These are phyloP conservation scores for Cryptococcus sp. DNA, from an alignment of 1,284 basidiomycete genomes.

Conservation along the genomic window DNA sequence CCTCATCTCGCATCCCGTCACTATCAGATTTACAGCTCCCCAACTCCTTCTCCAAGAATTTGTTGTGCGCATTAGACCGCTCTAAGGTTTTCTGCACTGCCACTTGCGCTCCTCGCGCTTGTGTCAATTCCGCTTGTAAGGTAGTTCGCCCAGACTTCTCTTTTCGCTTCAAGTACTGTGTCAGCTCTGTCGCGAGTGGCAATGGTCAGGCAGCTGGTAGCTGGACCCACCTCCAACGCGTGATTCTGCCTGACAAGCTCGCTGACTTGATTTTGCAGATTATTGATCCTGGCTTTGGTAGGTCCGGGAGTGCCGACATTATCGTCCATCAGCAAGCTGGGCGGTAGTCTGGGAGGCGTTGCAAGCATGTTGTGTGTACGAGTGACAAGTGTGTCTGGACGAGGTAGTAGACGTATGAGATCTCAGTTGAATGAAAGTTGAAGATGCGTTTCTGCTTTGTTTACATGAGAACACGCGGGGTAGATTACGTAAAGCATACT, in stretches of 20 bases:
- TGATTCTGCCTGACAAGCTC: constrained; percentile 43
- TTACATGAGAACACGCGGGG: too few species aligned
- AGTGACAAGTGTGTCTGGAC: too few species aligned
- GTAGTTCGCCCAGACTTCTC: constrained; percentile 20
- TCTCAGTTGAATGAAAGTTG: too few species aligned
- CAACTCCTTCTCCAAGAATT: constrained; percentile 13
- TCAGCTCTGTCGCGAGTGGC: background rate
- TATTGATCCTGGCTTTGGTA: constrained; percentile 33
- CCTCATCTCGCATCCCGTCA: constrained; percentile 43
- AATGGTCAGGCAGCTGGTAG: background rate
- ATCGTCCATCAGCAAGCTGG: constrained; percentile 14
- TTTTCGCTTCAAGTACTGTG: constrained; percentile 21
- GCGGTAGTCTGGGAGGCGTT: constrained; percentile 20
- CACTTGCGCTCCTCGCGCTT: constrained; percentile 5
- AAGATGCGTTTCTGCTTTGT: too few species aligned
- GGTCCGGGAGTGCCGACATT: constrained; percentile 40
- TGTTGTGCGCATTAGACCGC: constrained; percentile 9
- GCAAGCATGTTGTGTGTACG: constrained; percentile 2
- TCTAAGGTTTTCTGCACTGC: constrained; percentile 27
- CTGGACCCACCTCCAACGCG: constrained; percentile 26
- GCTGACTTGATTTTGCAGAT: constrained; percentile 35
- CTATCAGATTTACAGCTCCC: constrained; percentile 26
- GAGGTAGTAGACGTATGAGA: too few species aligned
- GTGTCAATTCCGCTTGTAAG: constrained; percentile 16
- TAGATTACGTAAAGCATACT: too few species aligned